phyloP scores from a whole-genome alignment of 2,329 filamentous ascomycete genomes.

The Fusarium penzigii region DNA sequence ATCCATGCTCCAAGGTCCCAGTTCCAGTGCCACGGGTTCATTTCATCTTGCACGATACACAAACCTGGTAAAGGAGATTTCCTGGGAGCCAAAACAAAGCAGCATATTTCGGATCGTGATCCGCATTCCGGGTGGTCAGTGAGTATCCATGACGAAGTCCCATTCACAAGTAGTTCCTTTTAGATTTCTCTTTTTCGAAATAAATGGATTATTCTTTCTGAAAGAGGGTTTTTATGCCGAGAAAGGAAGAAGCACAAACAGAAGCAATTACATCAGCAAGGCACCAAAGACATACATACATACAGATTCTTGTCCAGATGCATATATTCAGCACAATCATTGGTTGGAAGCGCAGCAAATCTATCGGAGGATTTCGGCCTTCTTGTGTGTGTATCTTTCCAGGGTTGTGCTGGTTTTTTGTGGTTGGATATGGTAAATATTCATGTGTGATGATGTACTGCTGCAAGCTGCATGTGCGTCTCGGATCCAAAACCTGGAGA shows the following conservation, averaged over 20 bases:
- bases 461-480: conserved; percentile 4
- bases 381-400: conserved; percentile 9
- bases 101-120: background rate
- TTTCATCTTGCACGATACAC: too few species aligned
- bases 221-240: background rate
- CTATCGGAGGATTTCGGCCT: conserved; percentile 20
- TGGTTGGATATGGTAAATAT: conserved; percentile 5
- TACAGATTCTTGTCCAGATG: too few species aligned
- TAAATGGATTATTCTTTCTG: background rate
- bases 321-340: too few species aligned
- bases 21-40: too few species aligned
- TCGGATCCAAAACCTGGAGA: too few species aligned
- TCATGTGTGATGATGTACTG: background rate
- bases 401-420: conserved; percentile 3
- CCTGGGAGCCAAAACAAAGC: background rate
- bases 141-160: too few species aligned
- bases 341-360: too few species aligned
- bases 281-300: background rate
- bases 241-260: background rate
- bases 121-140: background rate
- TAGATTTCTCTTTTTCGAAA: too few species aligned
- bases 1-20: background rate
- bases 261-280: background rate
- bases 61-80: too few species aligned
- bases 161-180: too few species aligned